phyloP scores from a whole-genome alignment of 2,329 filamentous ascomycete species.

The Tolypocladium nubicola region DNA sequence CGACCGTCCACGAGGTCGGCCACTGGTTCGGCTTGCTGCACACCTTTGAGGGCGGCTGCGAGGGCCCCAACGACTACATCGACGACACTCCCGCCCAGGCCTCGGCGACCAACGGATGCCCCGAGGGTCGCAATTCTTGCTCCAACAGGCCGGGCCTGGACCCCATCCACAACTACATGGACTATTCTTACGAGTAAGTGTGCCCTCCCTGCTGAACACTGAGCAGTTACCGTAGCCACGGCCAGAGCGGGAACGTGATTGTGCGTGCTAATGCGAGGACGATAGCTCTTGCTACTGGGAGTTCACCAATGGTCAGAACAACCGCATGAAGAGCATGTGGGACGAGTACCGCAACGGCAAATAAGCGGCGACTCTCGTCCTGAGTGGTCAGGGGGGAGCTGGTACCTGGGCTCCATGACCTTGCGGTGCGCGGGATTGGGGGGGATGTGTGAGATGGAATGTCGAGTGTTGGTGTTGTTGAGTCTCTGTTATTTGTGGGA shows the following conservation, averaged over 20 bases:
- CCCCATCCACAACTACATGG: conserved; percentile 29
- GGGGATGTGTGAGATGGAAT: no score
- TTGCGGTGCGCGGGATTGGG: no score
- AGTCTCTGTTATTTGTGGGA: no score
- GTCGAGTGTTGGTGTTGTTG: no score
- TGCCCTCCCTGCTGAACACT: not conserved
- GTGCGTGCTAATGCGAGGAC: not conserved
- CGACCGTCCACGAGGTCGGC: conserved; percentile 30
- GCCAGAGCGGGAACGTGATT: not conserved
- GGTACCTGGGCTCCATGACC: no score
- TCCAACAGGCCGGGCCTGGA: conserved; percentile 18
- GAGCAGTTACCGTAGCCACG: no score
- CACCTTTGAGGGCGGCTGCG: conserved; percentile 33
- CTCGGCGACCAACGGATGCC: conserved; percentile 23
- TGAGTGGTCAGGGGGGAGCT: not conserved
- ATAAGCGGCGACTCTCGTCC: not conserved
- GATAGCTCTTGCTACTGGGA: not conserved
- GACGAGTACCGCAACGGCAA: not conserved
- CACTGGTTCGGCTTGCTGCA: conserved; percentile 39
- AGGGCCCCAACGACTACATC: conserved; percentile 24
- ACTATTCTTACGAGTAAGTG: conserved; percentile 30
- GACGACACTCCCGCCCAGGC: conserved; percentile 28
- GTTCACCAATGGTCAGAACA: not conserved
- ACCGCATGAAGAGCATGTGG: not conserved
- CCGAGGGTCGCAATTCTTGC: conserved; percentile 23